These are phyloP conservation scores for Xylariaceae sp. DNA, from an alignment of 2,329 filamentous ascomycete species.

Conservation along the genomic window DNA sequence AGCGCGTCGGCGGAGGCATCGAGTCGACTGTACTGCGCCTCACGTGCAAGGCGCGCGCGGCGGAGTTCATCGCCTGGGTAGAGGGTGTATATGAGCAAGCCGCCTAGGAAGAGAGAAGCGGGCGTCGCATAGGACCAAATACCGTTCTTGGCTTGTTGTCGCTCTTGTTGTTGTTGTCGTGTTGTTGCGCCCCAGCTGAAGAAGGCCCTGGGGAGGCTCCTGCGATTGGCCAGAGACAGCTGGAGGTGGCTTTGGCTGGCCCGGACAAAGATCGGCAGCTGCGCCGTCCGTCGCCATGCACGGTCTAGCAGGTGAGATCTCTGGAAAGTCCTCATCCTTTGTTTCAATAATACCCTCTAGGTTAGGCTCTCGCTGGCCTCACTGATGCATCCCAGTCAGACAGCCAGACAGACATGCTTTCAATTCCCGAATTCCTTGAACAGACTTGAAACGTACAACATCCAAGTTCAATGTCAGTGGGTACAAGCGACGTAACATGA, in stretches of 20 bases:
- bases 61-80: constrained; percentile 35
- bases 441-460: too few relatives aligned
- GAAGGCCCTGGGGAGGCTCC: constrained; percentile 22
- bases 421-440: too few relatives aligned
- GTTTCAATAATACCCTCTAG: too few relatives aligned
- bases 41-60: constrained; percentile 17
- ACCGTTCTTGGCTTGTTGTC: constrained; percentile 23
- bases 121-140: constrained; percentile 27
- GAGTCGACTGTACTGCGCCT: constrained; percentile 10
- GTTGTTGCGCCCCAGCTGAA: constrained; percentile 21
- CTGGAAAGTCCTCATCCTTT: constrained; percentile 13
- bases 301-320: constrained; percentile 11
- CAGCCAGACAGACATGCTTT: too few relatives aligned
- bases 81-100: constrained; percentile 35
- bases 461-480: too few relatives aligned
- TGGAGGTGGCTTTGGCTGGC: constrained; percentile 6
- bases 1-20: constrained; percentile 6
- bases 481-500: too few relatives aligned
- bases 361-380: too few relatives aligned
- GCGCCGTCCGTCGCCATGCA: constrained; percentile 8
- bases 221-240: constrained; percentile 8
- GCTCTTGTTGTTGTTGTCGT: too few relatives aligned
- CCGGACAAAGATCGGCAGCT: constrained; percentile 11
- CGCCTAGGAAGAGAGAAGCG: constrained; percentile 29
- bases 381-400: too few relatives aligned